Percentiles rank a stretch among this genome's conserved stretches.
Conservation (phyloP, 2,329 filamentous ascomycete species). For the Biscogniauxia marginata region DNA sequence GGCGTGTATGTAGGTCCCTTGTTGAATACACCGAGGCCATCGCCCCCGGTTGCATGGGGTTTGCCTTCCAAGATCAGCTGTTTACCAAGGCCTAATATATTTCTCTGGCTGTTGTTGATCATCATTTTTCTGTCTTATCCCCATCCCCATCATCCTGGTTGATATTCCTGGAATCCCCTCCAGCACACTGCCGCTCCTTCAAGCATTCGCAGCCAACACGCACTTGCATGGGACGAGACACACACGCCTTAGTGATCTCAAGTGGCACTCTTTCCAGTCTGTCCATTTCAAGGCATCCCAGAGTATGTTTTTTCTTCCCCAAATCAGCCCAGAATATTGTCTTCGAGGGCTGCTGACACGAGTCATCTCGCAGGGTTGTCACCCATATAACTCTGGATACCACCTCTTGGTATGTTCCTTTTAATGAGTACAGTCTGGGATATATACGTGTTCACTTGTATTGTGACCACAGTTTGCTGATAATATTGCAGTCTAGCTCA, state of each 20-base stretch:
- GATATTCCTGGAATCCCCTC: background rate
- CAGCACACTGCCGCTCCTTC: background rate
- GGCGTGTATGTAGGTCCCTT: background rate
- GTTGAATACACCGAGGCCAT: background rate
- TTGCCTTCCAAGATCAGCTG: no score
- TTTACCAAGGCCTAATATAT: background rate
- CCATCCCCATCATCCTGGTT: background rate
- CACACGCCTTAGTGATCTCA: background rate
- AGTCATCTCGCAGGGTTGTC: background rate
- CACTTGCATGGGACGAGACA: background rate
- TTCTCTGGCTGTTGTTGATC: background rate
- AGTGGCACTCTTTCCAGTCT: background rate
- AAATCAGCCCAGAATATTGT: background rate
- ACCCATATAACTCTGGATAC: background rate
- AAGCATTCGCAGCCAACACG: background rate
- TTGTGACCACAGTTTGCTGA: background rate
- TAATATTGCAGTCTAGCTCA: background rate
- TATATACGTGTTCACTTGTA: background rate
- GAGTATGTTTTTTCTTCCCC: background rate
- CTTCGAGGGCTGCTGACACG: background rate
- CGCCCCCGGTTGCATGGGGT: no score
- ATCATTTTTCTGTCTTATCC: background rate
- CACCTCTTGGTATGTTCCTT: background rate
- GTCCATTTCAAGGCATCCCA: background rate
- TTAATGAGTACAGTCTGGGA: background rate